Base-by-base conservation (phyloP, 1,139 yeast genomes). In the Hyphopichia fennica region DNA sequence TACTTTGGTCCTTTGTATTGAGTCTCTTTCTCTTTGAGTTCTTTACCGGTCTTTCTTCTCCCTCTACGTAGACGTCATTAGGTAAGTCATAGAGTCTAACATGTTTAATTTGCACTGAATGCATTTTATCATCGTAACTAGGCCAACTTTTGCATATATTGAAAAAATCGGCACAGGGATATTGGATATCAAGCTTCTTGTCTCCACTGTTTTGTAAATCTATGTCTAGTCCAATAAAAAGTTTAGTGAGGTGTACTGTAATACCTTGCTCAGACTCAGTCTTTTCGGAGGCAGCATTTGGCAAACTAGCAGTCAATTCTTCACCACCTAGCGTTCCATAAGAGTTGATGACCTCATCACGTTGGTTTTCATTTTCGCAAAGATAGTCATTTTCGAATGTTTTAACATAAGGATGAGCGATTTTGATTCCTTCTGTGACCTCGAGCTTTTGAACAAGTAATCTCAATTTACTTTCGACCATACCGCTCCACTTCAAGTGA, bases 371-470 rank as follows among this genome's bases (percentile, higher is more conserved):
- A n/a, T 69, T 73, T 14, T 72, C 65, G 53, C 80, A 78, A 23
- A 75, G 58, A 55, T 75, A 84, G 8, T 78, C 65, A 42, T 78
- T 72, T 41, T 77, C 83, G 58, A 89, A 86, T 3, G 84, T 82
- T 55, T 90, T 88, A 29, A 87, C 86, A 61, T 81, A 93, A 0
- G 99, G 99, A 63, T 91, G 98, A 0, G 97, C 97, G 29, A 88
- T 51, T 40, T 75, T 81, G 23, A 95, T 79, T 0, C 95, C 95
- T 4, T 81, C 83, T 9, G 82, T 67, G 3, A 78, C 71, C 59
- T 93, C 99, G 39, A 93, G 72, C 58, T 90, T 93, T 54, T 79
- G 85, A 23, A 93, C 95, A 38, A 93, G 65, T 37, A 84, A 67
- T 50, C 99, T 78, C 39, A 93, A 63, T 62, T 85, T 89, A 54